Conservation (phyloP, 208 protist genomes). For the Vickermania ingenoplastis region DNA sequence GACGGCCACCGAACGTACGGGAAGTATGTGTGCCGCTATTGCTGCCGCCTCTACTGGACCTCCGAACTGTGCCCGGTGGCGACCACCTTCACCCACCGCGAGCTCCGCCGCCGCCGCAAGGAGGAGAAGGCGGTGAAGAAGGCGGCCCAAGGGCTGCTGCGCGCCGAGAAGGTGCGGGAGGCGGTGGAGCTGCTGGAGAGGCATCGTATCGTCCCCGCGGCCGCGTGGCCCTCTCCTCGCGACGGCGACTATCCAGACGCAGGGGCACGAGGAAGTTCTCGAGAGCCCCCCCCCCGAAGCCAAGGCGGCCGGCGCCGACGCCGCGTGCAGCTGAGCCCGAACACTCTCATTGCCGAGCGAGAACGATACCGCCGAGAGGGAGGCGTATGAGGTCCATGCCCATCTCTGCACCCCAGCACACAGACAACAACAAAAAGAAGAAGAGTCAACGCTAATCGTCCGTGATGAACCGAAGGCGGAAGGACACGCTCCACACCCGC, state of each 20-base stretch:
- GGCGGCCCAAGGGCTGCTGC: constrained; percentile 27
- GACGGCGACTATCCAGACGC: too few species aligned
- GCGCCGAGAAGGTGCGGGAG: constrained; percentile 25
- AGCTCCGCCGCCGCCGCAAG: constrained; percentile 24
- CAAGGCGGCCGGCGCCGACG: too few species aligned
- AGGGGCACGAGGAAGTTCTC: too few species aligned
- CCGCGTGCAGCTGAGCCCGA: too few species aligned
- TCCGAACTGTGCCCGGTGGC: constrained; percentile 18
- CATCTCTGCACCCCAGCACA: too few species aligned
- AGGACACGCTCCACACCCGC: too few species aligned
- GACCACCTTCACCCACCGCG: constrained; percentile 11
- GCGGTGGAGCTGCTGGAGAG: constrained; percentile 21
- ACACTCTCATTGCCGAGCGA: neutral
- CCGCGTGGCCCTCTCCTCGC: too few species aligned
- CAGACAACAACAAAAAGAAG: too few species aligned
- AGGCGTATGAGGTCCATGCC: too few species aligned
- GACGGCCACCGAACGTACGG: constrained; percentile 5
- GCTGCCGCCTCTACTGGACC: constrained; percentile 18
- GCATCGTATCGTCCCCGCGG: constrained; percentile 3
- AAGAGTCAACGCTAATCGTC: too few species aligned
- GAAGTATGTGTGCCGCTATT: constrained; percentile 27
- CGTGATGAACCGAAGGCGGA: too few species aligned
- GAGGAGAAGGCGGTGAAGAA: constrained; percentile 42
- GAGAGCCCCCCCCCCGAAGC: too few species aligned
- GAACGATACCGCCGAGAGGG: neutral